Conservation (phyloP, 2,329 filamentous ascomycete genomes). For the Monosporascus ibericus region DNA sequence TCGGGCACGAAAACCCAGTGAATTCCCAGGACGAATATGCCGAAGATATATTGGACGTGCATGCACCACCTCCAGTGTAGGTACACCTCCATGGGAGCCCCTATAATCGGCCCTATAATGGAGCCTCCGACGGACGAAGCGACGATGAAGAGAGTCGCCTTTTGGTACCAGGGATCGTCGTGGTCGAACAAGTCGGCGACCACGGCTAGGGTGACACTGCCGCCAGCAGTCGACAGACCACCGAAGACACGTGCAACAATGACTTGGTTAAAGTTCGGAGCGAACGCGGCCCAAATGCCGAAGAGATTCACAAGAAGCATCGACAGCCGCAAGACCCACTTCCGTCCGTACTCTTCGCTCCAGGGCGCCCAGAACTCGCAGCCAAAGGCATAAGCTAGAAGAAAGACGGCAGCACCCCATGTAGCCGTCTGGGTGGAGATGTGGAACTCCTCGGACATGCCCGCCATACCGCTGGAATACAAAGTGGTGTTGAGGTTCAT, state of each 20-base stretch:
- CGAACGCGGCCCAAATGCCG: slow-evolving; percentile 63
- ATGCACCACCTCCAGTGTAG: slow-evolving; percentile 69
- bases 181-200: slow-evolving; percentile 66
- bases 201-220: slow-evolving; percentile 66
- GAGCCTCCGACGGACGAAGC: slow-evolving; percentile 74
- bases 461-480: slow-evolving; percentile 60
- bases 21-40: slow-evolving; percentile 58
- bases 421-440: slow-evolving; percentile 61
- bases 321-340: slow-evolving; percentile 64
- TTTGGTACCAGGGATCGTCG: slow-evolving; percentile 53
- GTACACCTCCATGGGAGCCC: slow-evolving; percentile 62
- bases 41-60: slow-evolving; percentile 77
- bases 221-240: slow-evolving; percentile 62
- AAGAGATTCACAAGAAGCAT: slow-evolving; percentile 70
- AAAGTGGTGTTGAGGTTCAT: slow-evolving; percentile 74
- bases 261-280: slow-evolving; percentile 62
- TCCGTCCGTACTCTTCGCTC: slow-evolving; percentile 76
- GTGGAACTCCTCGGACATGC: slow-evolving; percentile 58
- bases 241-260: slow-evolving; percentile 63
- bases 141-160: slow-evolving; percentile 66
- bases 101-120: slow-evolving; percentile 67
- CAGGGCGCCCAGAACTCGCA: slow-evolving; percentile 84
- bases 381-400: slow-evolving; percentile 74
- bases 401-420: slow-evolving; percentile 68
- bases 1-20: slow-evolving; percentile 67